Evolutionary conservation across 495 filamentous ascomycete species (phyloP), one percentile per base, ranked within the genome.

Genomic region (Daldinia loculata): DNA sequence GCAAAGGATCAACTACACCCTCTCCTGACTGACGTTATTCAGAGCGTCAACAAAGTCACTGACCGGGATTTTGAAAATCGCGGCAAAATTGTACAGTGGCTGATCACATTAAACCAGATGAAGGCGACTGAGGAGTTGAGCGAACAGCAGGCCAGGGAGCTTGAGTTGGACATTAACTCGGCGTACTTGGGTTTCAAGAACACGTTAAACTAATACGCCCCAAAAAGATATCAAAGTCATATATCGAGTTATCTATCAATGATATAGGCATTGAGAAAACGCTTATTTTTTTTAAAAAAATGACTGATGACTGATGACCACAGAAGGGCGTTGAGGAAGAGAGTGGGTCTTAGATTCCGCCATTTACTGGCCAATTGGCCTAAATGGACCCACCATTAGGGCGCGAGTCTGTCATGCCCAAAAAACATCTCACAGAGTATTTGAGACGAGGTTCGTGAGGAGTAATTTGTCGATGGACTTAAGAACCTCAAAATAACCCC

Each of bases 71-170:
- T 98, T 78, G 93, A 97, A 67, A 92, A 91, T 70, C 89, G 95
- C 74, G 93, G 92, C 45, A 98, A 98, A 84, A 98, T 99, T 74
- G 92, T 99, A 45, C 93, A 96, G 76, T 99, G 96, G 96, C 84
- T 99, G 72, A 99, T 99, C 74, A 89, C 91, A 27, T 82, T 99
- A 70, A 98, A 99, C 77, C 93, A 97, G 79, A 98, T 98, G 95
- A 90, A 93, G 70, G 94, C 93, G 22, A 93, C 93, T 2, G 94
- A 98, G 68, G 94, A 97, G 77, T 80, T 99, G 73, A 90, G 84
- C 63, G 92, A 97, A 74, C 90, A 93, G 15, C 93, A 98, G 80
- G 90, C 91, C 6, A 84, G 96, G 53, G 92, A 99, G 79, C 83
- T 98, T 71, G 86, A 92, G 39, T 88, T 96, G 77, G 92, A 97